A percentile compares a stretch with the other conserved stretches of the same genome.
Evolutionary conservation across 768 basidiomycete species (phyloP).

Genomic region (Kwoniella europaea): DNA sequence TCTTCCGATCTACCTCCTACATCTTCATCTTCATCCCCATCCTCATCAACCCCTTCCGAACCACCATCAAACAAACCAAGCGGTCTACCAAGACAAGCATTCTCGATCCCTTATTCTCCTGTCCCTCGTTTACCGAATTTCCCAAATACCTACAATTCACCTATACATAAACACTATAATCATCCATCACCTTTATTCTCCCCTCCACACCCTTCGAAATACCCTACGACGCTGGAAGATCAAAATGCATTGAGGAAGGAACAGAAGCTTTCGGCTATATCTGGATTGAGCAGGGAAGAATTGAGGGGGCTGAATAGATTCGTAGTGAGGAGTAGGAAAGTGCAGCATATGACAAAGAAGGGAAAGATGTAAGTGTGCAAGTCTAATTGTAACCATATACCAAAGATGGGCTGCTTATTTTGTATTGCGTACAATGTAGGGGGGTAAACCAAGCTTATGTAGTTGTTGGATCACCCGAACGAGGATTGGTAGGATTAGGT

Average conservation of each 20-base stretch:
- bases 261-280: constrained; percentile 37
- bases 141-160: constrained; percentile 23
- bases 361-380: constrained; percentile 69
- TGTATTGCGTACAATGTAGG: constrained; percentile 42
- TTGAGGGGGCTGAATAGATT: constrained; percentile 57
- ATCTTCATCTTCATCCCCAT: constrained; percentile 14
- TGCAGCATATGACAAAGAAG: constrained; percentile 90
- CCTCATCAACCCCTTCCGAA: background rate
- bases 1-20: constrained; percentile 19
- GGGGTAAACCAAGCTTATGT: constrained; percentile 30
- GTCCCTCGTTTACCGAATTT: constrained; percentile 26
- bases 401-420: constrained; percentile 30
- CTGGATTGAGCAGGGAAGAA: constrained; percentile 55
- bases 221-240: constrained; percentile 30
- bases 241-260: constrained; percentile 26
- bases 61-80: background rate
- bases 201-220: constrained; percentile 16
- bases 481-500: constrained; percentile 57
- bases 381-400: background rate
- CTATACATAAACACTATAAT: constrained; percentile 47
- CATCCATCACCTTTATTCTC: constrained; percentile 39
- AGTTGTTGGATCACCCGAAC: constrained; percentile 56
- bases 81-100: constrained; percentile 16
- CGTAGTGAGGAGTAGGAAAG: constrained; percentile 61
- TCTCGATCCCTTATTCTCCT: constrained; percentile 19